Evolutionary conservation across 441 rosid genomes (phyloP).

Genomic region (Erysimum pusillum): DNA sequence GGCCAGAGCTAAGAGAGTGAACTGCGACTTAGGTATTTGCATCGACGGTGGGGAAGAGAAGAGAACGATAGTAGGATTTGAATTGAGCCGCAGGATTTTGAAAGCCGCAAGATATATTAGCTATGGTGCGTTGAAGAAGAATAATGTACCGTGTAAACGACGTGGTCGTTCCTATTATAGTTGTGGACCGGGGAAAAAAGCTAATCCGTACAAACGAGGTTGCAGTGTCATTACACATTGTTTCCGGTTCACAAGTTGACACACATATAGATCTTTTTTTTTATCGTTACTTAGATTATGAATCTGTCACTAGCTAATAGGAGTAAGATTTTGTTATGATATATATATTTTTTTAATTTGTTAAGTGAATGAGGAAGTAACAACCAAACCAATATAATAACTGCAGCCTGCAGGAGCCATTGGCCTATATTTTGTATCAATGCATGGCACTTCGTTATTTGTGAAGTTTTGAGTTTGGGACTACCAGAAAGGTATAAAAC

Average conservation of each 20-base stretch:
- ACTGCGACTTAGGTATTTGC: constrained; percentile 6
- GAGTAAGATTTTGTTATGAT: not conserved
- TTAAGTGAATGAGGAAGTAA: not conserved
- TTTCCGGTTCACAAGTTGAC: constrained; percentile 21
- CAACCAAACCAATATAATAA: not conserved
- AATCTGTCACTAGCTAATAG: not conserved
- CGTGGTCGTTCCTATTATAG: constrained; percentile 51
- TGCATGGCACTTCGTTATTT: too few relatives aligned
- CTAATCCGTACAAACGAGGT: constrained; percentile 53
- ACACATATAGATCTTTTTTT: not conserved
- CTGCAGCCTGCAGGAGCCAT: too few relatives aligned
- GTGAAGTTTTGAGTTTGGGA: not conserved
- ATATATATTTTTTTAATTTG: not conserved
- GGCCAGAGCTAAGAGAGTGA: not conserved
- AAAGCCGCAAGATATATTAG: constrained; percentile 43
- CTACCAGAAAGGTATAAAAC: not conserved
- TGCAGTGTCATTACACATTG: constrained; percentile 48
- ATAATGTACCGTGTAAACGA: constrained; percentile 46
- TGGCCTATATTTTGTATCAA: too few relatives aligned
- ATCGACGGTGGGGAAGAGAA: constrained; percentile 14
- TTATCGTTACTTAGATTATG: not conserved
- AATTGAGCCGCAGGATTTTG: constrained; percentile 35
- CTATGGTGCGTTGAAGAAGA: constrained; percentile 41
- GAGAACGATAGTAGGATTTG: constrained; percentile 24
- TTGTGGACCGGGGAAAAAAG: constrained; percentile 33